phyloP scores from a whole-genome alignment of 1,284 basidiomycete species.

The Megacollybia platyphylla region DNA sequence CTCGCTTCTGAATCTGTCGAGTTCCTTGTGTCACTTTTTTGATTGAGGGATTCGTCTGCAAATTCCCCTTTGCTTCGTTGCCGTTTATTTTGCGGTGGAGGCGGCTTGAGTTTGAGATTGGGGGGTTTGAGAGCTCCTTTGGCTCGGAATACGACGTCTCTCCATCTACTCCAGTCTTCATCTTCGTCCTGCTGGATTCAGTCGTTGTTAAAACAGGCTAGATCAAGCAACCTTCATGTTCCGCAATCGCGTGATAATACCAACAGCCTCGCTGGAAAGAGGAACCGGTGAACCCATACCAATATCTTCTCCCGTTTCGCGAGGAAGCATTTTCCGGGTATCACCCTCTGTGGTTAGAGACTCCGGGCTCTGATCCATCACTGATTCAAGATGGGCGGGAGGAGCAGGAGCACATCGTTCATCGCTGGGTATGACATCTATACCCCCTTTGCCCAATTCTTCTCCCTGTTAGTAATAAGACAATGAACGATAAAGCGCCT shows the following conservation, averaged over 20 bases:
- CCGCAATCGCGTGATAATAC: slow-evolving; percentile 72
- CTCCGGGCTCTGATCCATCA: slow-evolving; percentile 3
- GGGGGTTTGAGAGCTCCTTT: slow-evolving; percentile 47
- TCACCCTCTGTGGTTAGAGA: slow-evolving; percentile 2
- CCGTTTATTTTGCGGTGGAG: slow-evolving; percentile 44
- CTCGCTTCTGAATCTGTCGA: background rate
- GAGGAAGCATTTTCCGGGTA: slow-evolving; percentile 42
- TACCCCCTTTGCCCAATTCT: slow-evolving; percentile 65
- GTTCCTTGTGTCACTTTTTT: slow-evolving; percentile 2
- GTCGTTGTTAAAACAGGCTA: slow-evolving; percentile 1
- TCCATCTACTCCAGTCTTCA: slow-evolving; percentile 87
- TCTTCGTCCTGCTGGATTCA: slow-evolving; percentile 55
- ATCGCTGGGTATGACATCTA: slow-evolving; percentile 56
- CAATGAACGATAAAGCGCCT: background rate
- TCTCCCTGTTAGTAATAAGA: slow-evolving; percentile 35
- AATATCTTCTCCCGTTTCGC: slow-evolving; percentile 77
- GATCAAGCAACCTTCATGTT: slow-evolving; percentile 59
- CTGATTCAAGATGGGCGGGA: slow-evolving; percentile 39
- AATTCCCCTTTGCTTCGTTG: slow-evolving; percentile 41
- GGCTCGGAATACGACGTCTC: slow-evolving; percentile 70
- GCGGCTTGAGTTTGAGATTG: slow-evolving; percentile 30
- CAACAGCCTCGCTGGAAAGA: slow-evolving; percentile 75
- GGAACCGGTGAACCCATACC: slow-evolving; percentile 81
- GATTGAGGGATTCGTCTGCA: slow-evolving; percentile 14
- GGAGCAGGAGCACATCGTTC: slow-evolving; percentile 52